phyloP scores from a whole-genome alignment of 2,329 filamentous ascomycete genomes.

The Alternaria solani region DNA sequence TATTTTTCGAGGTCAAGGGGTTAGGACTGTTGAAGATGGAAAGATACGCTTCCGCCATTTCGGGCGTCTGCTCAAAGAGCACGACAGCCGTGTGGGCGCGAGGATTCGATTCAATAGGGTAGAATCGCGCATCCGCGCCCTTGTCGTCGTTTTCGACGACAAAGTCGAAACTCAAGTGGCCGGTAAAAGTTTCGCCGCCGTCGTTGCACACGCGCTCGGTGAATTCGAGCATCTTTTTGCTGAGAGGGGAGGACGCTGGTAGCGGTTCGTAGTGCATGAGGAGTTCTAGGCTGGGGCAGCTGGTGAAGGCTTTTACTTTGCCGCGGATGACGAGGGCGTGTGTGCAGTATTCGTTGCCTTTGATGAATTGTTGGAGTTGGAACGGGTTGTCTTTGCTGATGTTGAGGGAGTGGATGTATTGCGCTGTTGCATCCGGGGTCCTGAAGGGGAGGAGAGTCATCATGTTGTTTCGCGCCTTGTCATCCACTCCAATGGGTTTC shows the following conservation, averaged over 20 bases:
- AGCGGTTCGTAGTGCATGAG: constrained; percentile 73
- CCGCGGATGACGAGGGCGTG: constrained; percentile 74
- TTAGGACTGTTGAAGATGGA: constrained; percentile 31
- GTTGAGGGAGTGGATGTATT: constrained; percentile 62
- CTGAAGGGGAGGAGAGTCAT: constrained; percentile 67
- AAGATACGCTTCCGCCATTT: constrained; percentile 42
- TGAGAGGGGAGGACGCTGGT: constrained; percentile 62
- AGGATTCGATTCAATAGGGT: constrained; percentile 76
- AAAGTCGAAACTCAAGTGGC: constrained; percentile 77
- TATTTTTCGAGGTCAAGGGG: constrained; percentile 9
- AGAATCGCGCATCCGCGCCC: constrained; percentile 54
- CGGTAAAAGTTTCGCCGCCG: constrained; percentile 64
- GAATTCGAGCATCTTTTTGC: constrained; percentile 69
- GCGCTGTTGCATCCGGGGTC: constrained; percentile 62
- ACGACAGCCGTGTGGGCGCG: constrained; percentile 72
- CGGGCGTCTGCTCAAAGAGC: constrained; percentile 59
- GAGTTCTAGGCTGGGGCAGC: constrained; percentile 69
- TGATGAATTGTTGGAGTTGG: constrained; percentile 74
- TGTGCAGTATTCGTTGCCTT: constrained; percentile 72
- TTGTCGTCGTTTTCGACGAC: constrained; percentile 61
- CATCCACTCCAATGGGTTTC: constrained; percentile 71
- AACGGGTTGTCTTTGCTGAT: constrained; percentile 66
- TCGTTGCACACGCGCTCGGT: constrained; percentile 65
- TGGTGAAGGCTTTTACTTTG: constrained; percentile 70
- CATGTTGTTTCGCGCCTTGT: constrained; percentile 67